A percentile compares a stretch with the other conserved stretches of the same genome.
Conservation (phyloP, 805 yeast genomes). For the Komagataella populi region DNA sequence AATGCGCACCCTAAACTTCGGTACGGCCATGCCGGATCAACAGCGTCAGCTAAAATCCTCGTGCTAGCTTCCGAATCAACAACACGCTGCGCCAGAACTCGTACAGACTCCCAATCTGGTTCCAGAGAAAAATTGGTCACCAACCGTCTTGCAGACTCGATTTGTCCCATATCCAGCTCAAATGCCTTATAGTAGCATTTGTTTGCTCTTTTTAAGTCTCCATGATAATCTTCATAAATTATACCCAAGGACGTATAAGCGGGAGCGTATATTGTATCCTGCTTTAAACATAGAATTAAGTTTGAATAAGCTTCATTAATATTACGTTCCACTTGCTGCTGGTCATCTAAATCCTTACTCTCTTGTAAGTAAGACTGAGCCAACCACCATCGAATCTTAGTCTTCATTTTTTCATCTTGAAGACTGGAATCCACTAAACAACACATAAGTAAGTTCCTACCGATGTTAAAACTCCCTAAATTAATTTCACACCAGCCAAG, state of each 20-base stretch:
- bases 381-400: slow-evolving; percentile 56
- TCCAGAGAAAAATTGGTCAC: slow-evolving; percentile 54
- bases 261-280: slow-evolving; percentile 54
- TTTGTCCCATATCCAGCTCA: slow-evolving; percentile 69
- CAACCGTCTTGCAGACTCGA: slow-evolving; percentile 59
- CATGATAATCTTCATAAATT: slow-evolving; percentile 44
- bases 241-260: slow-evolving; percentile 74
- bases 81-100: slow-evolving; percentile 53
- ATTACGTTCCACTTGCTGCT: slow-evolving; percentile 10
- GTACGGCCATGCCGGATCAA: slow-evolving; percentile 66
- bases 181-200: slow-evolving; percentile 85
- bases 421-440: slow-evolving; percentile 33
- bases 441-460: slow-evolving; percentile 32
- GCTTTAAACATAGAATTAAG: slow-evolving; percentile 49
- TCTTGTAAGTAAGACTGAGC: slow-evolving; percentile 44
- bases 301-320: slow-evolving; percentile 39
- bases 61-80: slow-evolving; percentile 50
- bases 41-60: slow-evolving; percentile 25
- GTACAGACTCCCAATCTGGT: slow-evolving; percentile 78
- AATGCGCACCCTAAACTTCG: slow-evolving; percentile 73
- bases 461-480: slow-evolving; percentile 33
- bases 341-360: slow-evolving; percentile 8
- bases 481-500: slow-evolving; percentile 68
- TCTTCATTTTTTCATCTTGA: slow-evolving; percentile 39
- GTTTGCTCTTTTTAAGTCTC: slow-evolving; percentile 56